Conservation (phyloP, 2,329 filamentous ascomycete species). For the Blumeriella jaapii region DNA sequence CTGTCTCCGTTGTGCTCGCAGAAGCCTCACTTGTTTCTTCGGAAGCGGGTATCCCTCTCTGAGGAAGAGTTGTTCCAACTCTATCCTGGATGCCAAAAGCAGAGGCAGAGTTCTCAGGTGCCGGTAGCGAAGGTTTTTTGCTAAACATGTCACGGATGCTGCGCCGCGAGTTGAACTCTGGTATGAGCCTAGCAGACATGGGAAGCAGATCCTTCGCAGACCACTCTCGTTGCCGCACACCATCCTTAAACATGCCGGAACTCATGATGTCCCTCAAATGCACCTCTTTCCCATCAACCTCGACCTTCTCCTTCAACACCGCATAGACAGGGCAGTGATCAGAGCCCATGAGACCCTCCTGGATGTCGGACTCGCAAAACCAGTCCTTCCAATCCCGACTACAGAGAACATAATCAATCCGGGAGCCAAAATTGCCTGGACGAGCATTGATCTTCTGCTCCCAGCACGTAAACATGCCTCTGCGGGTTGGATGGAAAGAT, state of each 20-base stretch:
- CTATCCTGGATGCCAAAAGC: not conserved
- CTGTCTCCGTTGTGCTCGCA: not conserved
- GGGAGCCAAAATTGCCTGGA: constrained; percentile 84
- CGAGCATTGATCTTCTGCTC: constrained; percentile 89
- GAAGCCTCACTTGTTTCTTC: not conserved
- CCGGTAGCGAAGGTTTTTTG: constrained; percentile 33
- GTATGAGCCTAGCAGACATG: constrained; percentile 70
- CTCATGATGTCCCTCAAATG: constrained; percentile 68
- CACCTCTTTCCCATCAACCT: constrained; percentile 35
- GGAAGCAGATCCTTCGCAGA: constrained; percentile 54
- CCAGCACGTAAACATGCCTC: constrained; percentile 96
- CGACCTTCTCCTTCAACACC: constrained; percentile 52
- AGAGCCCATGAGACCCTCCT: constrained; percentile 86
- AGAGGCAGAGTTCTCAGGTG: constrained; percentile 9
- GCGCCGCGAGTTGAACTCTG: constrained; percentile 74
- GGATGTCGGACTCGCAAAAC: constrained; percentile 75
- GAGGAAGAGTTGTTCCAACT: too few species aligned
- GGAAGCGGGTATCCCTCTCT: not conserved
- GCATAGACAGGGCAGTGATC: constrained; percentile 94
- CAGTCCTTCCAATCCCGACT: constrained; percentile 67
- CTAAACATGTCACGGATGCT: constrained; percentile 92
- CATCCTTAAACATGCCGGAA: constrained; percentile 60
- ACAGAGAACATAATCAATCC: constrained; percentile 90
- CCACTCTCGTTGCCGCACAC: constrained; percentile 56
- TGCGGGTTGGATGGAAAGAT: constrained; percentile 64